Conservation (phyloP, 164 flowering plant species). For the Cinnamomum micranthum region DNA sequence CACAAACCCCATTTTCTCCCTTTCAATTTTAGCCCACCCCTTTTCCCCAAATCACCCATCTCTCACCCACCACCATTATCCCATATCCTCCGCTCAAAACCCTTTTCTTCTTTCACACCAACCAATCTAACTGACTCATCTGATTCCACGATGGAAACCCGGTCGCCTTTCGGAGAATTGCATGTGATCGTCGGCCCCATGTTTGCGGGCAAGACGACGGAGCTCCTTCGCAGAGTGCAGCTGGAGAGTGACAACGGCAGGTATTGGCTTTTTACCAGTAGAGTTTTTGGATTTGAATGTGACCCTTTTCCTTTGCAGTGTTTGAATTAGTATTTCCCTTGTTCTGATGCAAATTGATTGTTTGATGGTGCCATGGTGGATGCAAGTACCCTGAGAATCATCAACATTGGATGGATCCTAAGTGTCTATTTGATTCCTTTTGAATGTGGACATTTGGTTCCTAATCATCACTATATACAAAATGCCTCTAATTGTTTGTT, state of each 20-base stretch:
- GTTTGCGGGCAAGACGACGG: slow-evolving; percentile 95
- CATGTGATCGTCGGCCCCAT: slow-evolving; percentile 92
- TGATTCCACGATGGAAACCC: slow-evolving; percentile 1
- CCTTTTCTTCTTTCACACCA: slow-evolving; percentile 22
- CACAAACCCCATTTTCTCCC: slow-evolving; percentile 12
- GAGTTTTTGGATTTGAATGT: slow-evolving; percentile 1
- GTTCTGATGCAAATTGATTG: not conserved
- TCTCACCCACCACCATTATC: not conserved
- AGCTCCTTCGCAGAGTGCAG: slow-evolving; percentile 80
- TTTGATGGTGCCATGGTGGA: not conserved
- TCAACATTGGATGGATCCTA: not conserved
- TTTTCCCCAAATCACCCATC: slow-evolving; percentile 1
- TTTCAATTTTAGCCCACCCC: not conserved
- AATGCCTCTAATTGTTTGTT: not conserved
- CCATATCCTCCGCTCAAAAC: not conserved
- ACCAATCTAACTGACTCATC: not conserved
- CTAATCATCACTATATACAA: not conserved
- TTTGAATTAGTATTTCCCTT: not conserved
- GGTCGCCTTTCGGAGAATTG: slow-evolving; percentile 56
- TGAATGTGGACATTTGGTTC: not conserved
- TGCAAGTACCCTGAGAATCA: not conserved
- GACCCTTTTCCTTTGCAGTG: not conserved
- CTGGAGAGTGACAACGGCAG: slow-evolving; percentile 56
- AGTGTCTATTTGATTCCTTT: not conserved
- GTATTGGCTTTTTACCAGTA: slow-evolving; percentile 19